These are phyloP conservation scores for Bassia scoparia DNA, from an alignment of 148 eudicot species.

Conservation along the genomic window DNA sequence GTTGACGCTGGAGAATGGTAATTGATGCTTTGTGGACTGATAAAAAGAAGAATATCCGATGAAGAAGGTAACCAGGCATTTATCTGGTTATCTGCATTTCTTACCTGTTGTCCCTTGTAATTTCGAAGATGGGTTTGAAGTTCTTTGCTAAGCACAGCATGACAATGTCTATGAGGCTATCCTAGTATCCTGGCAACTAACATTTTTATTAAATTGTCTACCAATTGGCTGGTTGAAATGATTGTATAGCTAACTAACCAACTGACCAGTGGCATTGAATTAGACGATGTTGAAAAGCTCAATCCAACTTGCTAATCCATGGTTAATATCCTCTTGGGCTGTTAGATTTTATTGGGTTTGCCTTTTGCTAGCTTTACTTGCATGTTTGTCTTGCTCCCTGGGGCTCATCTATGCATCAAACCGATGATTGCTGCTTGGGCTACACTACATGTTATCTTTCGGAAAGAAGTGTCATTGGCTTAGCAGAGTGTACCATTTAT, in stretches of 20 bases:
- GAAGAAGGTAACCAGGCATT: conserved; percentile 34
- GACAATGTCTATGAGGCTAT: conserved; percentile 12
- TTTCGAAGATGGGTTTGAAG: conserved; percentile 13
- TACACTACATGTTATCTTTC: conserved; percentile 1
- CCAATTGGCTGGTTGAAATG: conserved; percentile 2
- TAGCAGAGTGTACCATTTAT: neutral
- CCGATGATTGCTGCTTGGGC: neutral
- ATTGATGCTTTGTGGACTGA: conserved; percentile 4
- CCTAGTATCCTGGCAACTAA: conserved; percentile 3
- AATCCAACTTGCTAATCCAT: neutral
- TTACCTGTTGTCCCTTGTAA: conserved; percentile 11
- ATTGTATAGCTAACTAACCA: conserved; percentile 19
- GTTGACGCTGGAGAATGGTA: neutral
- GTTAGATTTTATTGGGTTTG: neutral
- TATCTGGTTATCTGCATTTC: conserved; percentile 26
- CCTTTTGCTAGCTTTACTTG: neutral
- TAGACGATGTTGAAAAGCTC: neutral
- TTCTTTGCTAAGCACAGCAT: conserved; percentile 12
- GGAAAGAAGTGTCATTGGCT: neutral
- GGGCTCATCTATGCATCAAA: neutral
- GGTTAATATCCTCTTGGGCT: neutral
- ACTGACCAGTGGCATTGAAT: neutral
- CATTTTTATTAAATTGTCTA: conserved; percentile 13
- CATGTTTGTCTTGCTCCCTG: neutral
- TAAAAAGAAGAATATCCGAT: conserved; percentile 3